Evolutionary conservation across 176 grass and related monocot species (phyloP), one percentile per base, ranked within the genome.

Genomic region (Avena eriantha): DNA sequence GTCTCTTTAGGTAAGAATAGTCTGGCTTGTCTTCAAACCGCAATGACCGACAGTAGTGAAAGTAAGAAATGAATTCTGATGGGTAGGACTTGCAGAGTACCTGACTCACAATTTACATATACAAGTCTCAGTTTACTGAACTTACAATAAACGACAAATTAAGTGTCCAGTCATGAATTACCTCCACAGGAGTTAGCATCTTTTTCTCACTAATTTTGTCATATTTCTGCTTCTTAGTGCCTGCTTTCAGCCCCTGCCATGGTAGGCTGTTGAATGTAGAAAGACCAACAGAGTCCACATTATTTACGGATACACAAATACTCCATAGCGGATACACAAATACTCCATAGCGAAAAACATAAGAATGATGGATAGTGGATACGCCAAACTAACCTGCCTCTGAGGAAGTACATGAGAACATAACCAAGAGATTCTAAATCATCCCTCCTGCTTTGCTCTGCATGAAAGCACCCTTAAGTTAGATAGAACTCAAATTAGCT

Each of bases 121-220:
- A 65, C 26, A 69, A 71, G 26, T 58, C 10, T 76, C 36, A 87
- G 46, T 75, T 56, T 69, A 77, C 14, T 46, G 67, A 26, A 45
- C 17, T 56, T 31, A 4, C 11, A 47, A 47, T 36, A 84, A 53
- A 48, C 1, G 56, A 26, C 31, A 0, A 18, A 14, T 23, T 3
- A 63, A 49, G 5, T 47, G 8, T 26, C 1, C 11, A 53, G 31
- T 74, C 39, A 80, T 54, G 55, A 82, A 54, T 47, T 90, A 95
- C 93, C 93, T 95, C 93, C 14, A 92, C 90, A 4, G 93, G 86
- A 79, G 93, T 95, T 65, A 95, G 86, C 93, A 95, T 92, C 77
- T 95, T 95, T 80, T 95, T 95, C 87, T 95, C 93, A 76, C 93
- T 95, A 51, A 95, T 95, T 90, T 90, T 95, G 73, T 95, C 93